These are phyloP conservation scores for Helicocarpus griseus DNA, from an alignment of 2,329 filamentous ascomycete genomes.

Conservation along the genomic window DNA sequence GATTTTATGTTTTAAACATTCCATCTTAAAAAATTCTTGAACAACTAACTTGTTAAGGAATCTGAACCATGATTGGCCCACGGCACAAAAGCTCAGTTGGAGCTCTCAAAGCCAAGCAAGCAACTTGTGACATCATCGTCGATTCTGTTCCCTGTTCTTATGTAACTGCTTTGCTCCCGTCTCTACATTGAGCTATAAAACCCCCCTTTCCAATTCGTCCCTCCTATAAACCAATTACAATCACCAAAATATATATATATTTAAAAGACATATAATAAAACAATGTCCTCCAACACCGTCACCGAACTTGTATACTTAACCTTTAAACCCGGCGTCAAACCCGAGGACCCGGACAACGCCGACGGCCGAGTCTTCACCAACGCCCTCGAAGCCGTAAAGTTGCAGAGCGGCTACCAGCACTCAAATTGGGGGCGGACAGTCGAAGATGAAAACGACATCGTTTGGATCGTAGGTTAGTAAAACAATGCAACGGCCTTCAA, in stretches of 20 bases:
- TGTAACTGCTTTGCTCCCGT: too few relatives aligned
- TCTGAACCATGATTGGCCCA: too few relatives aligned
- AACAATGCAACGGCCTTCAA: neutral
- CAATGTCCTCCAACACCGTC: slow-evolving; percentile 8
- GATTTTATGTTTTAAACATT: too few relatives aligned
- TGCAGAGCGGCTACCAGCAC: slow-evolving; percentile 24
- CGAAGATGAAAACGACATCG: slow-evolving; percentile 26
- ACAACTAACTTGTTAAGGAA: too few relatives aligned
- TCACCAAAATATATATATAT: neutral
- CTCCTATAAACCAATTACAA: neutral
- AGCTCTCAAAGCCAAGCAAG: too few relatives aligned
- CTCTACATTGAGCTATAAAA: too few relatives aligned
- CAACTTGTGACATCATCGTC: neutral
- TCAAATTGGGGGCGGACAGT: slow-evolving; percentile 29
- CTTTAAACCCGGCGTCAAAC: slow-evolving; percentile 26
- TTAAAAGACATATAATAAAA: neutral
- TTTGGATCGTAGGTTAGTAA: slow-evolving; percentile 30
- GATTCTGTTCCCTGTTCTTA: neutral
- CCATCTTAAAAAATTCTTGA: too few relatives aligned
- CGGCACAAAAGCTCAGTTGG: too few relatives aligned
- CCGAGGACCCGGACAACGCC: slow-evolving; percentile 26
- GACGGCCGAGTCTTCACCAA: slow-evolving; percentile 23
- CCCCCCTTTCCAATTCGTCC: neutral
- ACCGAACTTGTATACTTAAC: slow-evolving; percentile 30
- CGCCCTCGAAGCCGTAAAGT: slow-evolving; percentile 20